phyloP scores from a whole-genome alignment of 257 asterid species.

The Nicotiana tomentosiformis region DNA sequence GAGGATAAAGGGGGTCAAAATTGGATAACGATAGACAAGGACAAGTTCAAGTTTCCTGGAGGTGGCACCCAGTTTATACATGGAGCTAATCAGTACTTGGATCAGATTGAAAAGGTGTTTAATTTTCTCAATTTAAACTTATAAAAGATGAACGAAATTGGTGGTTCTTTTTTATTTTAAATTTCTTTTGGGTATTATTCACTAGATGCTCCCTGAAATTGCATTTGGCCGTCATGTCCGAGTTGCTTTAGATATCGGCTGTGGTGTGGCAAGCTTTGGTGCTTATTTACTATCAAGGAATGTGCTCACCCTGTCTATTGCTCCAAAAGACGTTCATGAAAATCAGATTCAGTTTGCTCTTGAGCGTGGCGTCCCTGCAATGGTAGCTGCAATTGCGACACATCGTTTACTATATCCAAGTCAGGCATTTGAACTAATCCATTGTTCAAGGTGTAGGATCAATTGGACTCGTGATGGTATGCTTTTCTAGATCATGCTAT shows the following conservation, averaged over 20 bases:
- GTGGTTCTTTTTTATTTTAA: neutral
- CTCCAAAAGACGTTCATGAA: conserved; percentile 95
- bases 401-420: conserved; percentile 77
- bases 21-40: conserved; percentile 74
- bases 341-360: conserved; percentile 98
- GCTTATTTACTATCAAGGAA: conserved; percentile 79
- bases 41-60: conserved; percentile 95
- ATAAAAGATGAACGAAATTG: neutral
- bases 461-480: conserved; percentile 98
- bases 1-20: conserved; percentile 97
- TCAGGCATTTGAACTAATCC: conserved; percentile 90
- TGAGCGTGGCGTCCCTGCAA: conserved; percentile 96
- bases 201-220: conserved; percentile 83
- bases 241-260: conserved; percentile 86
- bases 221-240: conserved; percentile 85
- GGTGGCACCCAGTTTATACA: conserved; percentile 97
- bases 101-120: conserved; percentile 80
- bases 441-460: conserved; percentile 92
- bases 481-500: conserved; percentile 14
- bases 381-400: conserved; percentile 88
- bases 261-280: conserved; percentile 98
- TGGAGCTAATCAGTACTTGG: conserved; percentile 90
- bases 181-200: neutral
- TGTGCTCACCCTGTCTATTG: conserved; percentile 76
- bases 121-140: neutral